phyloP scores from a whole-genome alignment of 176 grass and related monocot species.

The Triticum aestivum region DNA sequence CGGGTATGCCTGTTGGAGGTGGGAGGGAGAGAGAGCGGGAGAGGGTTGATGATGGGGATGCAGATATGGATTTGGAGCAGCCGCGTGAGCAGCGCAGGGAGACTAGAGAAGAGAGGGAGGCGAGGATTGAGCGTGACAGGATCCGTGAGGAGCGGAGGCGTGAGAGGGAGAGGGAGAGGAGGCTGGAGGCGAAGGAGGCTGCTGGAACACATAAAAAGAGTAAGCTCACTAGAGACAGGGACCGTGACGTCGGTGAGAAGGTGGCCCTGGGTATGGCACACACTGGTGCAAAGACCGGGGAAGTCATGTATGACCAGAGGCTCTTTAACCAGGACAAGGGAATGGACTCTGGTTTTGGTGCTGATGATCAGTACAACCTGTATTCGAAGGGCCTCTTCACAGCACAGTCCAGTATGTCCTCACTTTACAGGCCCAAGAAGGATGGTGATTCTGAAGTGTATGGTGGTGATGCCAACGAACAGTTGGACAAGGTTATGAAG shows the following conservation, averaged over 20 bases:
- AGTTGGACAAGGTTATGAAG: slow-evolving; percentile 87
- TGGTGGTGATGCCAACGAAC: slow-evolving; percentile 75
- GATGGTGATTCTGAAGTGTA: slow-evolving; percentile 89
- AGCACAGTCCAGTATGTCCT: slow-evolving; percentile 63
- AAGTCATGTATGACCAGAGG: slow-evolving; percentile 98
- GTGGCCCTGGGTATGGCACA: slow-evolving; percentile 94
- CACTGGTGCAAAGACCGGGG: slow-evolving; percentile 57
- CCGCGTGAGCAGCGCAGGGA: slow-evolving; percentile 69
- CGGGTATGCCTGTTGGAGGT: slow-evolving; percentile 24
- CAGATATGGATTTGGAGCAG: slow-evolving; percentile 55
- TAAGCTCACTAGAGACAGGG: slow-evolving; percentile 84
- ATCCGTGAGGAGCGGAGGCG: slow-evolving; percentile 82
- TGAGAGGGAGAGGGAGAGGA: slow-evolving; percentile 91
- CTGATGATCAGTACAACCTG: slow-evolving; percentile 90
- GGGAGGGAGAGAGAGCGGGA: slow-evolving; percentile 34
- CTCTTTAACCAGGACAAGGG: slow-evolving; percentile 99
- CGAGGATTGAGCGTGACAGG: slow-evolving; percentile 83
- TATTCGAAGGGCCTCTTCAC: slow-evolving; percentile 91
- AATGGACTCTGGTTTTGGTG: slow-evolving; percentile 93
- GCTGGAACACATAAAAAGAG: slow-evolving; percentile 90
- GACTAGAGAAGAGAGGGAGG: slow-evolving; percentile 76
- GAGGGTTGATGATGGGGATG: slow-evolving; percentile 46
- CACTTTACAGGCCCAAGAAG: slow-evolving; percentile 88
- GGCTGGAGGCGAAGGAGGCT: slow-evolving; percentile 71
- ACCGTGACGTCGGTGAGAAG: slow-evolving; percentile 93